phyloP scores from a whole-genome alignment of 2,329 filamentous ascomycete genomes.

The Hypoxylon sp. region DNA sequence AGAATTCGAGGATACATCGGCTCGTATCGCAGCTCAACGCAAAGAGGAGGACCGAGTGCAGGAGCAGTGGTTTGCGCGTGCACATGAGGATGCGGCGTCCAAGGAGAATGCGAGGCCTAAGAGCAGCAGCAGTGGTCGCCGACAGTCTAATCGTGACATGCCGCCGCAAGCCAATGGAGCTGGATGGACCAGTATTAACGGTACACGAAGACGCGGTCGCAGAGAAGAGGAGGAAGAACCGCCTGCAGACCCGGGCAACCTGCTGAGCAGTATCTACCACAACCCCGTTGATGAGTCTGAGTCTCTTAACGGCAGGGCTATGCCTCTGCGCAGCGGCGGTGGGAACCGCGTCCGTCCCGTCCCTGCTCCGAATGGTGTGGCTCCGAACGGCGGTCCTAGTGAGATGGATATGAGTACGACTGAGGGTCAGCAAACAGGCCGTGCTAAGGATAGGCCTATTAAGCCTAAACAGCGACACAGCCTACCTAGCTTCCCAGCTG shows the following conservation, averaged over 20 bases:
- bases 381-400: constrained; percentile 36
- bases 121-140: constrained; percentile 34
- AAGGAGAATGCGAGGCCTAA: constrained; percentile 44
- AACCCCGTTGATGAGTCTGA: constrained; percentile 53
- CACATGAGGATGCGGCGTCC: constrained; percentile 37
- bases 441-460: constrained; percentile 43
- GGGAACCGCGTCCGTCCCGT: constrained; percentile 34
- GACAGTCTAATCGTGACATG: constrained; percentile 38
- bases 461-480: constrained; percentile 53
- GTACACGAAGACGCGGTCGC: constrained; percentile 47
- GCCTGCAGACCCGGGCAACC: constrained; percentile 51
- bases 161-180: constrained; percentile 43
- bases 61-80: constrained; percentile 44
- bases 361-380: constrained; percentile 31
- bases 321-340: constrained; percentile 46
- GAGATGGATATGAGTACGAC: constrained; percentile 31
- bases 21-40: constrained; percentile 40
- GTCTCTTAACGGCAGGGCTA: constrained; percentile 43
- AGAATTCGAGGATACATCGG: constrained; percentile 45
- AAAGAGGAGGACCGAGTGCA: constrained; percentile 49
- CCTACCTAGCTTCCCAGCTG: constrained; percentile 49
- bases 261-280: constrained; percentile 54
- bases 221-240: constrained; percentile 52
- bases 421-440: constrained; percentile 21
- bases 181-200: constrained; percentile 54